Base-by-base conservation (phyloP, 192 early-diverging fungal species). In the Haplosporangium gracile region DNA sequence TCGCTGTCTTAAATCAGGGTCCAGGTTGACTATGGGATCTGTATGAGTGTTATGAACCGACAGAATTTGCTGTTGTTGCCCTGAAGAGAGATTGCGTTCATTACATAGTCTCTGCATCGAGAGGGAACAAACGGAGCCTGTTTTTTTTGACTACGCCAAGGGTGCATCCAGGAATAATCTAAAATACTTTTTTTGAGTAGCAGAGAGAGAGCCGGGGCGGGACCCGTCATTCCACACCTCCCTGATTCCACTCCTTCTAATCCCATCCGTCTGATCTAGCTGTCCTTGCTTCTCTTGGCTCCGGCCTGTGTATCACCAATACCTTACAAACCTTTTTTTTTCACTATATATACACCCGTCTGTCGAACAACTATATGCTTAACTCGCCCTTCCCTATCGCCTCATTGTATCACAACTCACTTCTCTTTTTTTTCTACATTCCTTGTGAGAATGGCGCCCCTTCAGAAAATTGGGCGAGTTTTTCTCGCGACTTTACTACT, bases 161-260 rank as follows among this genome's bases (percentile, higher is more conserved):
- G 60, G 60, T 34, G 60, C 60, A 65, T 65, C 60, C 60, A 65
- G 60, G 60, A 65, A 32, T 65, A 15, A 65, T 32, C 60, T 11
- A 32, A n/a, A 60, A 55, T 20, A 6, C 7, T 10, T 57, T 26
- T 57, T 9, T 26, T 26, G n/a, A 57, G 60, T 15, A 32, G 10
- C 2, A 15, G 26, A 13, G 10, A 13, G 10, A 15, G 60, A 32
- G 13, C 60, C 60, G 32, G 29, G 10, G 51, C 51, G 51, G 57
- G 60, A 65, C 60, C 60, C 60, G 60, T 65, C 60, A 65, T 65
- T 65, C 60, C 60, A 65, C 60, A 65, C 29, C 26, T 65, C 60
- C 60, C 60, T 32, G 26, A 65, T 65, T 65, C 60, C 60, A 65
- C 60, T 65, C 29, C 26, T 32, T 34, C 60, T 65, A 65, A 11